Evolutionary conservation across 2,329 filamentous ascomycete species (phyloP).

Genomic region (Pseudocercospora fijiensis): DNA sequence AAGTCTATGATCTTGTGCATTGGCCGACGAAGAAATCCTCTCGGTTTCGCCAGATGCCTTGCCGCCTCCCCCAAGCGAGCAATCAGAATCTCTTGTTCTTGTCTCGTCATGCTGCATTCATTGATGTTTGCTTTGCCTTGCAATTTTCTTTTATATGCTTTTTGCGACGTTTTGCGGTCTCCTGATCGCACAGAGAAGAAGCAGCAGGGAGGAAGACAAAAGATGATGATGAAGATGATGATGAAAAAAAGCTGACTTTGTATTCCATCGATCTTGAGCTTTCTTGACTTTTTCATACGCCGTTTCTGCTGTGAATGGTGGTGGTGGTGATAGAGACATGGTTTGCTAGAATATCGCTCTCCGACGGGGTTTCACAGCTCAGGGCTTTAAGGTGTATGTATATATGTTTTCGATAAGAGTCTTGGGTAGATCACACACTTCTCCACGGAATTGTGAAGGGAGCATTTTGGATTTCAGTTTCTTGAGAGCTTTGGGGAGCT

Average conservation of each 20-base stretch:
- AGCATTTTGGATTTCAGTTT: background rate
- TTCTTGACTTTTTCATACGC: conserved; percentile 77
- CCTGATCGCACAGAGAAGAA: no score
- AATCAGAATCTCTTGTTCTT: no score
- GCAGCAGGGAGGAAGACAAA: no score
- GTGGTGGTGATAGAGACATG: conserved; percentile 63
- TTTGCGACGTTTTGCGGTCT: conserved; percentile 64
- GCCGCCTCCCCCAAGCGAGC: no score
- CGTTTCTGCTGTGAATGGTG: conserved; percentile 73
- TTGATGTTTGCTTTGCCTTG: background rate
- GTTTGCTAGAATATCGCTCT: no score
- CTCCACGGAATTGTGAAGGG: background rate
- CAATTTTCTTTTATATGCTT: conserved; percentile 71
- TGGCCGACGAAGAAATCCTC: conserved; percentile 67
- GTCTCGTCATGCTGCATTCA: no score
- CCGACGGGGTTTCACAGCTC: no score
- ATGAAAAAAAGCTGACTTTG: conserved; percentile 51
- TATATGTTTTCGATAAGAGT: background rate
- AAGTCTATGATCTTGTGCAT: conserved; percentile 66
- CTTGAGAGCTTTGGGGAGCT: background rate
- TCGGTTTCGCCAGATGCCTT: conserved; percentile 73
- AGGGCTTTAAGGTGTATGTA: no score
- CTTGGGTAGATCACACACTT: background rate
- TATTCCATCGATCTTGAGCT: conserved; percentile 82
- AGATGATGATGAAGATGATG: background rate